Conservation (phyloP, 805 yeast species). For the Zygosaccharomyces bisporus region DNA sequence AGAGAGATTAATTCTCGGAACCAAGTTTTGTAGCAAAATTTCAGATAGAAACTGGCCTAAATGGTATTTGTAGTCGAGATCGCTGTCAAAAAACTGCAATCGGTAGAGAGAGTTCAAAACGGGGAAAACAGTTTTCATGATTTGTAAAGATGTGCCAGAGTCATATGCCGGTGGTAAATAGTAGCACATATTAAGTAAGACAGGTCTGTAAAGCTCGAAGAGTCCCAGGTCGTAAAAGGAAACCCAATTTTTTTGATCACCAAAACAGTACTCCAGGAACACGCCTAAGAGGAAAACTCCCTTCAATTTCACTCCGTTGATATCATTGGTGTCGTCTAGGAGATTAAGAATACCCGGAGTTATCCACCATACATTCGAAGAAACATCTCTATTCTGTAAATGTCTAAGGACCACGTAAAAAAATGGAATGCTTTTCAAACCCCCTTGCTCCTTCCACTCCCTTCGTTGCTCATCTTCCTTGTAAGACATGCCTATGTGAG, state of each 20-base stretch:
- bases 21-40: slow-evolving; percentile 24
- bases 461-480: slow-evolving; percentile 22
- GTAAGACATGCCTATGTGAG: slow-evolving; percentile 19
- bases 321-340: slow-evolving; percentile 31
- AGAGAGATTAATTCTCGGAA: slow-evolving; percentile 27
- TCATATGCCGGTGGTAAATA: slow-evolving; percentile 30
- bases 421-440: slow-evolving; percentile 26
- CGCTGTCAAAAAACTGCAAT: slow-evolving; percentile 13
- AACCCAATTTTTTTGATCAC: slow-evolving; percentile 20
- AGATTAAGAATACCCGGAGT: slow-evolving; percentile 34
- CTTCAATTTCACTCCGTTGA: slow-evolving; percentile 22
- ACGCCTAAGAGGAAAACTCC: slow-evolving; percentile 25
- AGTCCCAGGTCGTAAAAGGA: slow-evolving; percentile 27
- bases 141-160: slow-evolving; percentile 15
- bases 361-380: slow-evolving; percentile 34
- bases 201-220: slow-evolving; percentile 26
- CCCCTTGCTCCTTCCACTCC: slow-evolving; percentile 27
- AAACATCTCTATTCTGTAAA: slow-evolving; percentile 20
- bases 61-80: slow-evolving; percentile 8
- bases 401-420: slow-evolving; percentile 22
- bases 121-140: slow-evolving; percentile 24
- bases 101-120: slow-evolving; percentile 22
- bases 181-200: slow-evolving; percentile 26
- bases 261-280: slow-evolving; percentile 20
- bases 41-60: slow-evolving; percentile 25